Evolutionary conservation across 148 eudicot species (phyloP).

Genomic region (Silene latifolia): DNA sequence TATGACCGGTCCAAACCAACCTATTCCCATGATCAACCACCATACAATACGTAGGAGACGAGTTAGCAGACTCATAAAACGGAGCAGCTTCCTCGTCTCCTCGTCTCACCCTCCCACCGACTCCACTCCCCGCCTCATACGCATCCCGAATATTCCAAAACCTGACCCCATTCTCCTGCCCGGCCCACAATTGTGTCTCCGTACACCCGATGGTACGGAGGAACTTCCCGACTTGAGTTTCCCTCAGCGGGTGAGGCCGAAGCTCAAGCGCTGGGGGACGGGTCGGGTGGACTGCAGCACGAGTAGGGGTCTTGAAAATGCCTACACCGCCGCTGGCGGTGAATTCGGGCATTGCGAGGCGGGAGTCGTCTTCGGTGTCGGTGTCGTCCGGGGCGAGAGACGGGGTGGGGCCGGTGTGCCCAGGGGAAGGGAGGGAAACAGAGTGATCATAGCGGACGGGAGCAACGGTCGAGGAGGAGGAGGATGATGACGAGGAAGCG

Average conservation of each 20-base stretch:
- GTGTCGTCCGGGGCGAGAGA: slow-evolving; percentile 17
- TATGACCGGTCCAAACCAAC: slow-evolving; percentile 91
- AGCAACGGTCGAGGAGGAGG: slow-evolving; percentile 16
- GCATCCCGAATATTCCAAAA: slow-evolving; percentile 67
- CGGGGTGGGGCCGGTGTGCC: not conserved
- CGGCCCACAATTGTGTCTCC: slow-evolving; percentile 85
- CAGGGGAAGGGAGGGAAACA: slow-evolving; percentile 19
- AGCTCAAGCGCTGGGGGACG: slow-evolving; percentile 80
- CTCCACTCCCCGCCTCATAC: slow-evolving; percentile 63
- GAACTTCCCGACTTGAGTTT: slow-evolving; percentile 86
- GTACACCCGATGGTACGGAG: slow-evolving; percentile 78
- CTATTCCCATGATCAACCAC: slow-evolving; percentile 68
- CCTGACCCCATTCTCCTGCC: slow-evolving; percentile 86
- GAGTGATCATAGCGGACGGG: slow-evolving; percentile 26
- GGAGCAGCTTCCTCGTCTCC: slow-evolving; percentile 97
- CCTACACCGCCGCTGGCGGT: slow-evolving; percentile 55
- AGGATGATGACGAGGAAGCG: slow-evolving; percentile 27
- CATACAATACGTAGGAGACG: slow-evolving; percentile 67
- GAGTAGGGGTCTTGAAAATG: slow-evolving; percentile 56
- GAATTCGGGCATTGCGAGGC: slow-evolving; percentile 50
- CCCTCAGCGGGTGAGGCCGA: slow-evolving; percentile 89
- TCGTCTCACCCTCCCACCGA: slow-evolving; percentile 59
- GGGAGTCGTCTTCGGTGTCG: not conserved
- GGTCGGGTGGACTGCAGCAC: slow-evolving; percentile 80
- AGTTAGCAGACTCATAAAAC: slow-evolving; percentile 61